phyloP scores from a whole-genome alignment of 306 rosid genomes.

The Canavalia gladiata region DNA sequence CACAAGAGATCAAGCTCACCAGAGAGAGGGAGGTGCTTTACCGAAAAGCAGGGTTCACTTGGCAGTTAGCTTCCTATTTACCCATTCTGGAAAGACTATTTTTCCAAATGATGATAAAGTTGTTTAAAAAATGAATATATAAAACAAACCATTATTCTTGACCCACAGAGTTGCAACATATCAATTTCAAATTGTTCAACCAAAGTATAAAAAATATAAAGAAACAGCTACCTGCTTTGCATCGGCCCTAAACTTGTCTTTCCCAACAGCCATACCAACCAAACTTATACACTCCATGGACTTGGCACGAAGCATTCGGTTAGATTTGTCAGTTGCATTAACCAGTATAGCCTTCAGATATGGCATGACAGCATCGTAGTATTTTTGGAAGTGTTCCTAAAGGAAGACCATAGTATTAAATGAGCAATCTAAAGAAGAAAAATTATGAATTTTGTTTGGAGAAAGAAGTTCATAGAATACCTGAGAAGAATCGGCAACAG shows the following conservation, averaged over 20 bases:
- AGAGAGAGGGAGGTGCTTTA: not conserved
- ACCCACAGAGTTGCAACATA: conserved; percentile 16
- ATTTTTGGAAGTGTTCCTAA: conserved; percentile 95
- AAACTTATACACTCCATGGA: conserved; percentile 99
- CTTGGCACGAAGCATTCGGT: conserved; percentile 99
- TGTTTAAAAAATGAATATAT: conserved; percentile 14
- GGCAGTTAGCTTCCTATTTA: not conserved
- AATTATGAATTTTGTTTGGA: conserved; percentile 31
- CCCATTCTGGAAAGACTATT: conserved; percentile 6
- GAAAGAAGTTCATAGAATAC: conserved; percentile 51
- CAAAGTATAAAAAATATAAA: not conserved
- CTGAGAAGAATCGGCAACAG: conserved; percentile 99
- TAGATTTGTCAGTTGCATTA: conserved; percentile 95
- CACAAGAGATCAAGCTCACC: not conserved
- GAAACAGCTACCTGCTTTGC: conserved; percentile 84
- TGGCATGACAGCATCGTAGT: conserved; percentile 97
- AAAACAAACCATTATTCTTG: not conserved
- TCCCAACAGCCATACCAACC: conserved; percentile 99
- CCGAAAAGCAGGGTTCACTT: not conserved
- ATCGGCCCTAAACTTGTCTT: conserved; percentile 96
- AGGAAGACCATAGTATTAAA: conserved; percentile 34
- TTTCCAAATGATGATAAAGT: not conserved
- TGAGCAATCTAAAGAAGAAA: conserved; percentile 38
- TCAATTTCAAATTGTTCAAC: conserved; percentile 15
- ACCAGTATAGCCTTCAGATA: conserved; percentile 94